Conservation (phyloP, 2,329 filamentous ascomycete species). For the Trichophyton mentagrophytes region DNA sequence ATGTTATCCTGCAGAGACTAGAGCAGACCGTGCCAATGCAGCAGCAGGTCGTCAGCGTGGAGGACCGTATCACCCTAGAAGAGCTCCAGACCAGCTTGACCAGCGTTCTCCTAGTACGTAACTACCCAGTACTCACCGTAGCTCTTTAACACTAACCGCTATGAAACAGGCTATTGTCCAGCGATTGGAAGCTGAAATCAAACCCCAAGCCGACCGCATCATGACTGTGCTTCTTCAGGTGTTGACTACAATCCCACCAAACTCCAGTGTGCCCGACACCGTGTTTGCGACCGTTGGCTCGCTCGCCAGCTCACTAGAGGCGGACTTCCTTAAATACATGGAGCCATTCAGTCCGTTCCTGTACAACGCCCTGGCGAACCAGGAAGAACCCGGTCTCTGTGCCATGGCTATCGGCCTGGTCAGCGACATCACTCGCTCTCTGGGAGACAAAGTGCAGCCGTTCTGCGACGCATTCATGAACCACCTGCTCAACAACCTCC, state of each 20-base stretch:
- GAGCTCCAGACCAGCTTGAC: conserved; percentile 96
- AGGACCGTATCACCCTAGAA: conserved; percentile 89
- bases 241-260: conserved; percentile 60
- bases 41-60: conserved; percentile 85
- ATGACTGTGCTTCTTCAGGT: conserved; percentile 82
- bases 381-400: conserved; percentile 87
- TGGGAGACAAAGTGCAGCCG: conserved; percentile 81
- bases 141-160: not conserved
- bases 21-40: conserved; percentile 84
- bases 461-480: conserved; percentile 99
- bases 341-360: conserved; percentile 84
- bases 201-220: conserved; percentile 80
- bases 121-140: not conserved
- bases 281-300: conserved; percentile 85
- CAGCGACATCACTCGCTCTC: conserved; percentile 85
- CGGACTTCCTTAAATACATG: conserved; percentile 96
- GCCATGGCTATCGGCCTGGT: conserved; percentile 95
- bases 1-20: conserved; percentile 79
- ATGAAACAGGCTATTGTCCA: conserved; percentile 58
- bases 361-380: conserved; percentile 86
- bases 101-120: conserved; percentile 61
- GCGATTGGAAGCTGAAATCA: conserved; percentile 80
- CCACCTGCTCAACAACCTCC: conserved; percentile 80
- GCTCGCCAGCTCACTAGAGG: conserved; percentile 81
- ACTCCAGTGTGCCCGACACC: conserved; percentile 89